Evolutionary conservation across 1,284 basidiomycete species (phyloP).

Genomic region (Cronartium ribicola): DNA sequence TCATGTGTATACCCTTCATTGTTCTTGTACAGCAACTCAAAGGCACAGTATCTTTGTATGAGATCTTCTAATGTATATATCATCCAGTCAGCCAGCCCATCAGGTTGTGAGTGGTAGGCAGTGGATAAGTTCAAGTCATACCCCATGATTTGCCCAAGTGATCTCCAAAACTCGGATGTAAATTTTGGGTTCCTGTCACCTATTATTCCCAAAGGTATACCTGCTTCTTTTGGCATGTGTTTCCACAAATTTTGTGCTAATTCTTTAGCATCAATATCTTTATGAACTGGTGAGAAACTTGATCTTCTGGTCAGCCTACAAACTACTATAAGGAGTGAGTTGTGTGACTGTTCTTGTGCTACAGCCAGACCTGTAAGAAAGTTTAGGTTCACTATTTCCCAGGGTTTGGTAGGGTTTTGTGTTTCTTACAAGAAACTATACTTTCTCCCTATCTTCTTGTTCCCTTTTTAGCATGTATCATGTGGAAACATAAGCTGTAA

Average conservation of each 20-base stretch:
- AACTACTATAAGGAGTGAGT: constrained; percentile 6
- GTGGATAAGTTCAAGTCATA: constrained; percentile 54
- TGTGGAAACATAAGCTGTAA: too few relatives aligned
- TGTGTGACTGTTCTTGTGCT: neutral
- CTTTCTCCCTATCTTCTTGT: constrained; percentile 11
- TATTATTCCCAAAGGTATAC: constrained; percentile 54
- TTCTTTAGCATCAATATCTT: neutral
- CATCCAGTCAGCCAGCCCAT: constrained; percentile 44
- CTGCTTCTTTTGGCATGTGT: constrained; percentile 40
- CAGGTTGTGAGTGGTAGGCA: constrained; percentile 55
- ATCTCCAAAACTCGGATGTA: constrained; percentile 54
- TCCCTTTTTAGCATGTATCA: constrained; percentile 13
- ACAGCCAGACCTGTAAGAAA: constrained; percentile 6
- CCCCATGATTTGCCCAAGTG: constrained; percentile 52
- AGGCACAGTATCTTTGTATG: constrained; percentile 41
- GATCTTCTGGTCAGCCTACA: neutral
- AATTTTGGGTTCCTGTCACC: constrained; percentile 55
- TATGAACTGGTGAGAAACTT: neutral
- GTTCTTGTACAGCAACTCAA: constrained; percentile 12
- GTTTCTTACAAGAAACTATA: constrained; percentile 15
- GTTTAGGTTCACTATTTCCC: constrained; percentile 16
- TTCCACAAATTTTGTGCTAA: neutral
- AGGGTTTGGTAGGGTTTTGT: neutral
- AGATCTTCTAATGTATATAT: constrained; percentile 48
- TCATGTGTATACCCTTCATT: constrained; percentile 20